phyloP scores from a whole-genome alignment of 106 monocot species.

The Allium fistulosum region DNA sequence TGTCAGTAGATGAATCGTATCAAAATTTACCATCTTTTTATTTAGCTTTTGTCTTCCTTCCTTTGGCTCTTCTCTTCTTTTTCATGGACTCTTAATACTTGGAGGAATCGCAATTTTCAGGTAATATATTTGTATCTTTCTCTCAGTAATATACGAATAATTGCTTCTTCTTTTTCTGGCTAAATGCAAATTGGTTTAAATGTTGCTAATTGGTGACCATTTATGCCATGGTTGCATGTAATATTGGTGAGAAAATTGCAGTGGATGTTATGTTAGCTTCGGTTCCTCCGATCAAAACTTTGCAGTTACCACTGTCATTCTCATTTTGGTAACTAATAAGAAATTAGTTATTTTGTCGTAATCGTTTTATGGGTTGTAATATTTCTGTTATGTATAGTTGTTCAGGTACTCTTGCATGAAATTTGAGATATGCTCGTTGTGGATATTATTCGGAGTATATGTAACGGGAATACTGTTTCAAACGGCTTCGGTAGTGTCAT shows the following conservation, averaged over 20 bases:
- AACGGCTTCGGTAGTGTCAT: constrained; percentile 68
- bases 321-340: constrained; percentile 59
- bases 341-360: background rate
- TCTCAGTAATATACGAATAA: background rate
- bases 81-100: constrained; percentile 55
- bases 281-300: constrained; percentile 60
- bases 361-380: too few relatives aligned
- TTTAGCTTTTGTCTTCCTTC: constrained; percentile 40
- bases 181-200: background rate
- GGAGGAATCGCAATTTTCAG: constrained; percentile 67
- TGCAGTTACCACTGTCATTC: constrained; percentile 67
- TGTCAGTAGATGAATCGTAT: constrained; percentile 37
- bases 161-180: background rate
- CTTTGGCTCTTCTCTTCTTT: constrained; percentile 54
- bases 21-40: constrained; percentile 57
- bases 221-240: too few relatives aligned
- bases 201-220: too few relatives aligned
- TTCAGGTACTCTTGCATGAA: constrained; percentile 86
- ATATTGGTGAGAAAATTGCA: constrained; percentile 69
- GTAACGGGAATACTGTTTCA: constrained; percentile 83
- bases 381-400: too few relatives aligned
- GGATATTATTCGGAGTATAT: constrained; percentile 92
- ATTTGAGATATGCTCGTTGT: constrained; percentile 74
- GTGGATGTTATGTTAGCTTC: constrained; percentile 54
- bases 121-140: constrained; percentile 7